A percentile compares a stretch with the other conserved stretches of the same genome.
These are phyloP conservation scores for Alternaria postmessia DNA, from an alignment of 2,329 filamentous ascomycete species.

Conservation along the genomic window DNA sequence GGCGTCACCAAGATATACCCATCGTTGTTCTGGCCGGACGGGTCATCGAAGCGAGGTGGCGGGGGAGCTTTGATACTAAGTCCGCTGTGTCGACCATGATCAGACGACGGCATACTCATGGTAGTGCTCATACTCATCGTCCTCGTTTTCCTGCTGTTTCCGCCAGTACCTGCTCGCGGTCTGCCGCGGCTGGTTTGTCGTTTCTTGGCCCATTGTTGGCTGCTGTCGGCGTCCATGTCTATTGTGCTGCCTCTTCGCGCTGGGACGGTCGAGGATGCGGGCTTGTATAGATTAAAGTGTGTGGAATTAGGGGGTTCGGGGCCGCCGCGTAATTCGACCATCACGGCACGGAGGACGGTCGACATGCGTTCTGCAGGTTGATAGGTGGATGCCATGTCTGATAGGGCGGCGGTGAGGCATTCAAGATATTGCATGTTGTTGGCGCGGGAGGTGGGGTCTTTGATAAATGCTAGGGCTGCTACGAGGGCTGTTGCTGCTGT, in stretches of 20 bases:
- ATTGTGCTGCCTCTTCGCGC: constrained; percentile 39
- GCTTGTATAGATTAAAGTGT: constrained; percentile 36
- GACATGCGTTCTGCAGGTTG: constrained; percentile 65
- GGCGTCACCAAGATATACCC: constrained; percentile 45
- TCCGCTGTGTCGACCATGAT: constrained; percentile 20
- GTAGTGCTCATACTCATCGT: constrained; percentile 13
- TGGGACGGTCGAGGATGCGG: constrained; percentile 37
- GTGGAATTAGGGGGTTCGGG: constrained; percentile 15
- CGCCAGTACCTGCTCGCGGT: constrained; percentile 26
- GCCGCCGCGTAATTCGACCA: constrained; percentile 55
- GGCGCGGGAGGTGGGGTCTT: constrained; percentile 50
- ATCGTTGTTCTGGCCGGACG: constrained; percentile 19
- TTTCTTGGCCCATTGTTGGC: constrained; percentile 28
- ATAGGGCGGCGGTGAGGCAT: constrained; percentile 60
- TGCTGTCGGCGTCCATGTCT: constrained; percentile 28
- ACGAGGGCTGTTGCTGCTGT: constrained; percentile 64
- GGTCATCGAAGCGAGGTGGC: constrained; percentile 21
- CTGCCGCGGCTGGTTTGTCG: constrained; percentile 34
- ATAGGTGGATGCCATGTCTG: constrained; percentile 63
- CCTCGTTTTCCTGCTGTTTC: constrained; percentile 1
- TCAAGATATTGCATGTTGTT: constrained; percentile 61
- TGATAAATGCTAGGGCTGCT: constrained; percentile 55
- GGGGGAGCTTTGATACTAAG: constrained; percentile 32
- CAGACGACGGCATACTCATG: background rate
- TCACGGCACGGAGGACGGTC: constrained; percentile 61